Percentiles rank a stretch among this genome's conserved stretches.
These are phyloP conservation scores for Pulveroboletus sp. DNA, from an alignment of 768 basidiomycete species.

Conservation along the genomic window DNA sequence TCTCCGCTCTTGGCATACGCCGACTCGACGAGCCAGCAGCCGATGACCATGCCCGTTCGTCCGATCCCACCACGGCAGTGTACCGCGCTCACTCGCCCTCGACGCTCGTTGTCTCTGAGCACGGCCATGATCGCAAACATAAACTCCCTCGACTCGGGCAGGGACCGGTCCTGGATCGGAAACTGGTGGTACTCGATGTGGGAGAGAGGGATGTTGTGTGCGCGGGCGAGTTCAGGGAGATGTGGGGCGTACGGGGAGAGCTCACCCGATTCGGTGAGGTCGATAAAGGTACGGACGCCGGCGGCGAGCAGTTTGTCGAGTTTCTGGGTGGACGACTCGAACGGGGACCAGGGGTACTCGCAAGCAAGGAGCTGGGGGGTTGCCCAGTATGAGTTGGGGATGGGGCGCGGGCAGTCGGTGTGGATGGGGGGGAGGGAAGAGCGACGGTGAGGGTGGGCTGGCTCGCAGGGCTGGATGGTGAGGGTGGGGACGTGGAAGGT, in stretches of 20 bases:
- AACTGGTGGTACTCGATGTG: slow-evolving; percentile 73
- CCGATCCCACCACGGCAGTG: slow-evolving; percentile 81
- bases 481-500: neutral
- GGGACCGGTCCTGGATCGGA: slow-evolving; percentile 67
- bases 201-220: slow-evolving; percentile 50
- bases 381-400: slow-evolving; percentile 86
- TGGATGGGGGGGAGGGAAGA: slow-evolving; percentile 15
- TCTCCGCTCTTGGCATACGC: slow-evolving; percentile 56
- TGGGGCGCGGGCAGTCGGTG: slow-evolving; percentile 44
- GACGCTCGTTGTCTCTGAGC: slow-evolving; percentile 53
- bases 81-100: slow-evolving; percentile 62
- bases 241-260: slow-evolving; percentile 59
- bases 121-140: slow-evolving; percentile 57
- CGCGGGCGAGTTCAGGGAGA: slow-evolving; percentile 48
- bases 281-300: slow-evolving; percentile 77
- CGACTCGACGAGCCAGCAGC: slow-evolving; percentile 74
- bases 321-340: slow-evolving; percentile 52
- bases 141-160: slow-evolving; percentile 55
- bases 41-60: slow-evolving; percentile 56
- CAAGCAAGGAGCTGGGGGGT: slow-evolving; percentile 68
- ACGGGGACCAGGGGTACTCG: slow-evolving; percentile 76
- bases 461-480: slow-evolving; percentile 6
- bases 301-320: slow-evolving; percentile 67
- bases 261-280: slow-evolving; percentile 79
- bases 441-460: slow-evolving; percentile 9